phyloP scores from a whole-genome alignment of 805 yeast species.

The Kluyveromyces lactis region DNA sequence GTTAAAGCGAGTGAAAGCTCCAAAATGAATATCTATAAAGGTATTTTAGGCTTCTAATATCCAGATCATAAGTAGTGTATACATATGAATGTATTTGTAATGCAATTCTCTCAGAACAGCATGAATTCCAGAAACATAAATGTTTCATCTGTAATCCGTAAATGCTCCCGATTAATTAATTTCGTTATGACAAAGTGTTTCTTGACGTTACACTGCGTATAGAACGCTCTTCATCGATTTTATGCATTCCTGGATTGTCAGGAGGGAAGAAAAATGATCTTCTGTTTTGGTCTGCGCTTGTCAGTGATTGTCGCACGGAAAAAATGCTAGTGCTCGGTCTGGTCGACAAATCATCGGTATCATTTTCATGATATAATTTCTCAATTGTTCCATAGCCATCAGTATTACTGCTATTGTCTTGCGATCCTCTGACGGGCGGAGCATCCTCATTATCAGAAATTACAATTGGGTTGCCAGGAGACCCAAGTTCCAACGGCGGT shows the following conservation, averaged over 20 bases:
- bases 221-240: not conserved
- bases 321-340: constrained; percentile 2
- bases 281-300: constrained; percentile 3
- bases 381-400: not conserved
- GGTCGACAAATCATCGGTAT: not conserved
- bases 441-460: not conserved
- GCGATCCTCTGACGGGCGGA: not conserved
- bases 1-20: constrained; percentile 9
- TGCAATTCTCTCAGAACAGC: not conserved
- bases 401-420: too few species aligned
- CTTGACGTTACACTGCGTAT: constrained; percentile 2
- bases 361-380: not conserved
- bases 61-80: not conserved
- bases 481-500: not conserved
- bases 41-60: constrained; percentile 9
- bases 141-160: not conserved
- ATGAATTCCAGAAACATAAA: too few species aligned
- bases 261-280: not conserved
- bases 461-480: not conserved
- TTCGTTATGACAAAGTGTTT: constrained; percentile 1
- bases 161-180: too few species aligned
- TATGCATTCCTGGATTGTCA: not conserved
- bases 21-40: constrained; percentile 11
- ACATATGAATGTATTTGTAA: not conserved
- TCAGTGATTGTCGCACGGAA: not conserved